These are phyloP conservation scores for Acer yangbiense DNA, from an alignment of 345 rosid species.

Conservation along the genomic window DNA sequence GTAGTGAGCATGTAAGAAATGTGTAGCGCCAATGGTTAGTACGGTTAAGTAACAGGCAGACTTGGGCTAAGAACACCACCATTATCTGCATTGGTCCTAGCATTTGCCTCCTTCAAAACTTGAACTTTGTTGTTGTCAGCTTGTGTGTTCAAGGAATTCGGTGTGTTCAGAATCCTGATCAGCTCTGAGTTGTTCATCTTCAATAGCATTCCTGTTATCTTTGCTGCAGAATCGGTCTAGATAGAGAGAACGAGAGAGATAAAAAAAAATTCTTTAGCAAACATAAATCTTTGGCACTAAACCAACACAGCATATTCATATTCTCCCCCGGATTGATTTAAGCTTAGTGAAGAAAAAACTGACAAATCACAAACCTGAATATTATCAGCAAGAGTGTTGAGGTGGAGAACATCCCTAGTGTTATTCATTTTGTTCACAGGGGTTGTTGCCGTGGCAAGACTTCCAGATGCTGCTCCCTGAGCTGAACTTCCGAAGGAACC, in stretches of 20 bases:
- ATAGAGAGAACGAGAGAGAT: neutral
- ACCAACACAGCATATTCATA: neutral
- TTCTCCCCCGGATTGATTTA: neutral
- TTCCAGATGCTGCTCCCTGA: neutral
- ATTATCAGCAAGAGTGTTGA: constrained; percentile 5
- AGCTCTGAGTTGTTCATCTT: constrained; percentile 25
- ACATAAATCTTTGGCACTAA: neutral
- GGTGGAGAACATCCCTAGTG: constrained; percentile 13
- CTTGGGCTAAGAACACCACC: constrained; percentile 7
- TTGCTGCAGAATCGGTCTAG: constrained; percentile 27
- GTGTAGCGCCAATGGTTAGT: constrained; percentile 7
- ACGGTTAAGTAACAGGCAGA: constrained; percentile 18
- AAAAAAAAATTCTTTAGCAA: neutral
- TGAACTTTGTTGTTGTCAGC: constrained; percentile 22
- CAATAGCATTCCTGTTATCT: constrained; percentile 21
- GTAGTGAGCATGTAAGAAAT: constrained; percentile 14
- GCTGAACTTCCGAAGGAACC: constrained; percentile 3
- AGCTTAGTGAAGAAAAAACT: neutral
- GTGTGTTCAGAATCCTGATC: constrained; percentile 14
- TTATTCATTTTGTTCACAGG: constrained; percentile 9
- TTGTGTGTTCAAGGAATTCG: constrained; percentile 21
- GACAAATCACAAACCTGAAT: constrained; percentile 24
- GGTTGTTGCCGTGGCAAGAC: constrained; percentile 12
- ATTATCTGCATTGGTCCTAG: constrained; percentile 9
- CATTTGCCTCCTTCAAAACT: constrained; percentile 31